Evolutionary conservation across 1,284 basidiomycete species (phyloP), one percentile per base, ranked within the genome.

Genomic region (Tilletia indica): DNA sequence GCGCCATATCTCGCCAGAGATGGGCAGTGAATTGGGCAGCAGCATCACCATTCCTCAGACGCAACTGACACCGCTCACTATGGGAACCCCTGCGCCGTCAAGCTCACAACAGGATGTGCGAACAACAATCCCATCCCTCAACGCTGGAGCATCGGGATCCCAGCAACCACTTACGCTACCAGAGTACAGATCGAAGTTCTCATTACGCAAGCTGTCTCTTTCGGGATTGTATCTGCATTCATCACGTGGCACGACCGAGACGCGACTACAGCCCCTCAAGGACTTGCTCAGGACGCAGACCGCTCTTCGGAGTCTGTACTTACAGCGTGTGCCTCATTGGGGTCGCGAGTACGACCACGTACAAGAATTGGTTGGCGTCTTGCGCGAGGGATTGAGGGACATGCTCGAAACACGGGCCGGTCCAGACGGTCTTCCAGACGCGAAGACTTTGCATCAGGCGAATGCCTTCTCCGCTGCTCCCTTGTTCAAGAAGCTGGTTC

Each of bases 291-390:
- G n/a, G 3, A 64, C 36, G 16, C 61, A 64, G n/a, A 38, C 61
- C 5, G 61, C 38, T 2, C 61, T 64, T 19, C 61, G 36, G 4
- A 64, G 61, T n/a, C 61, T 64, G 8, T 64, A 64, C 61, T 36
- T 64, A 38, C 61, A 64, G 19, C 31, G 61, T 12, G 61, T 64
- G 11, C 61, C 61, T 14, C 61, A 64, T 36, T 64, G 38, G 9
- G 21, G 61, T 16, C 31, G 16, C 14, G 38, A 64, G 16, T 64
- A n/a, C 31, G 61, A 64, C 34, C 61, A 16, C 11, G 61, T 64
- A 2, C 61, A 64, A 38, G 61, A 64, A 14, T 16, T 64, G 8
- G 38, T 38, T 21, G 61, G 31, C 34, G 61, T 64, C 5, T 36
- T 64, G 31, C 31, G 38, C 31, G 61, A 64, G 4, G 61, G 61